Conservation (phyloP, 495 filamentous ascomycete genomes). For the Hypomontagnella submonticulosa region DNA sequence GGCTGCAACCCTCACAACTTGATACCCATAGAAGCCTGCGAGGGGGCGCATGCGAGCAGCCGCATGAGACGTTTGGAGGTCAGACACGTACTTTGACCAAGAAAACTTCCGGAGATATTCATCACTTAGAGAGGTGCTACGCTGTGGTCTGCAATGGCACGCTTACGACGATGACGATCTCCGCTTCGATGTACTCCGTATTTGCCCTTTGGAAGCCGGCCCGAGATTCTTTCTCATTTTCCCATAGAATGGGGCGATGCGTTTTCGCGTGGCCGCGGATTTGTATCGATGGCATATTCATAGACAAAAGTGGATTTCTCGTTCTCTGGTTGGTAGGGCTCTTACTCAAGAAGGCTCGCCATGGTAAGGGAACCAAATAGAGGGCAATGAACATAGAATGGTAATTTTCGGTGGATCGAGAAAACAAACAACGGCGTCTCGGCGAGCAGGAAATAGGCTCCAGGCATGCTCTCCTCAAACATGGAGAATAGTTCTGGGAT, state of each 20-base stretch:
- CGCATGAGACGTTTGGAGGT: conserved; percentile 55
- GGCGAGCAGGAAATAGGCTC: conserved; percentile 48
- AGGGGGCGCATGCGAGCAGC: conserved; percentile 53
- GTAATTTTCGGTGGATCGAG: conserved; percentile 59
- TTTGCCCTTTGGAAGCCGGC: conserved; percentile 50
- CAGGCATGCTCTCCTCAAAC: conserved; percentile 42
- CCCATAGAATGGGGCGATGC: conserved; percentile 51
- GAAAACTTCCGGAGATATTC: conserved; percentile 49
- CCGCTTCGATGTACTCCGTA: conserved; percentile 49
- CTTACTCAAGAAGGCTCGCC: conserved; percentile 46
- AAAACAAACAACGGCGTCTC: conserved; percentile 50
- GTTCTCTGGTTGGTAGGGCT: conserved; percentile 56
- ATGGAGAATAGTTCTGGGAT: conserved; percentile 55
- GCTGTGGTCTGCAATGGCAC: conserved; percentile 48
- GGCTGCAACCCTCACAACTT: conserved; percentile 66
- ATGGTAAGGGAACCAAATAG: conserved; percentile 44
- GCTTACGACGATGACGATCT: conserved; percentile 49
- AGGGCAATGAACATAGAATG: conserved; percentile 56
- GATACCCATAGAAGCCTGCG: conserved; percentile 61
- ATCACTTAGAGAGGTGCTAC: conserved; percentile 49
- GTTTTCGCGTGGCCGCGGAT: conserved; percentile 49
- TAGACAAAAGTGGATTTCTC: conserved; percentile 73
- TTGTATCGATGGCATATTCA: conserved; percentile 52
- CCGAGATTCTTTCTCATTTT: conserved; percentile 47
- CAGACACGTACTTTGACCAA: conserved; percentile 56